Evolutionary conservation across 2,329 filamentous ascomycete genomes (phyloP).

Genomic region (Fusarium floridanum): DNA sequence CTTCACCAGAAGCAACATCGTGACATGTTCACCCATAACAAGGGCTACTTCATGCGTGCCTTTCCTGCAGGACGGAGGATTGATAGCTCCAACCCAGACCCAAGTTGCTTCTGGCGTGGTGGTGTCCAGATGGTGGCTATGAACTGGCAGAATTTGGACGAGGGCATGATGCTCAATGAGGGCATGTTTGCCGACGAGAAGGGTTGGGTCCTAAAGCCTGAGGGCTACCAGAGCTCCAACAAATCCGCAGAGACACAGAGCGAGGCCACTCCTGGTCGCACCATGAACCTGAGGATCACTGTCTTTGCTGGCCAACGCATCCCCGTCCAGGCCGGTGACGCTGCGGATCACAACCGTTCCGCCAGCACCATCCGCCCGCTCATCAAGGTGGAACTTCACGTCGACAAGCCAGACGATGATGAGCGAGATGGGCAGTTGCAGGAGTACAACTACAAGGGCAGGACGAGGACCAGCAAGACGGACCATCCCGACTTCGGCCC

Average conservation of each 20-base stretch:
- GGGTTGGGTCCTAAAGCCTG: constrained; percentile 89
- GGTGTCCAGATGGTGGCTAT: constrained; percentile 98
- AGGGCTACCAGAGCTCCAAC: constrained; percentile 72
- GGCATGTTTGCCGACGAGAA: constrained; percentile 92
- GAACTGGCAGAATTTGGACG: constrained; percentile 96
- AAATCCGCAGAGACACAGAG: constrained; percentile 57
- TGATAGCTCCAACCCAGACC: constrained; percentile 94
- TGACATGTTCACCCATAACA: constrained; percentile 89
- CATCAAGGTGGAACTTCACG: constrained; percentile 84
- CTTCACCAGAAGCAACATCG: constrained; percentile 72
- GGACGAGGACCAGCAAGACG: constrained; percentile 67
- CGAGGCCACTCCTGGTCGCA: constrained; percentile 62
- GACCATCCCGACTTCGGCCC: constrained; percentile 74
- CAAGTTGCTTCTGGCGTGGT: constrained; percentile 89
- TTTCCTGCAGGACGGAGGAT: constrained; percentile 86
- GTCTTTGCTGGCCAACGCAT: constrained; percentile 83
- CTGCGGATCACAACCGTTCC: constrained; percentile 48
- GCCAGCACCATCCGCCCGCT: constrained; percentile 70
- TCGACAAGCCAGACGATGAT: constrained; percentile 69
- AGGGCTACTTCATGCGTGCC: constrained; percentile 87
- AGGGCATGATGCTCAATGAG: constrained; percentile 96
- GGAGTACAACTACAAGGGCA: constrained; percentile 71
- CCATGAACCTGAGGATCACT: constrained; percentile 77
- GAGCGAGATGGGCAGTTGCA: constrained; percentile 49
- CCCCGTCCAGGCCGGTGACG: constrained; percentile 49